Base-by-base conservation (phyloP, 2,329 filamentous ascomycete genomes). In the Aspergillus pseudonomiae region DNA sequence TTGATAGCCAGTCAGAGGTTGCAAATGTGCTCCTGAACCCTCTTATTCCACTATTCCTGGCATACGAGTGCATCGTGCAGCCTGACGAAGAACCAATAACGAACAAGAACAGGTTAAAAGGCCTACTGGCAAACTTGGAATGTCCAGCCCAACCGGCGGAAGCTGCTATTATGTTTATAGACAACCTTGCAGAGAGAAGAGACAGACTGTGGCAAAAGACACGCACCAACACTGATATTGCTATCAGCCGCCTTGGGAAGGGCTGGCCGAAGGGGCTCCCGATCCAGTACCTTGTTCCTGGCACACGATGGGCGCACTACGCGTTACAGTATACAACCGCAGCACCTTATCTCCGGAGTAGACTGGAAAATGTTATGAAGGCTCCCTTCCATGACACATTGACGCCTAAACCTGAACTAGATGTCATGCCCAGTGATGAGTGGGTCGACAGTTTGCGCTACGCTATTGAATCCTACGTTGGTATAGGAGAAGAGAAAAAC, bases 211-310 rank as follows among this genome's bases (percentile, higher is more conserved):
- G 30, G 21, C 30, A 45, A 16, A 10, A 62, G 16, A 45, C 19
- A 26, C 24, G 41, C 4, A 32, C 12, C 0, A 41, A n/a, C 32
- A 21, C 24, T 45, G 4, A 55, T 30, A 9, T 10, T 58, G 19
- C 12, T 24, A 24, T 24, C 58, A 11, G 45, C 41, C 30, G 10
- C 19, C 7, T 45, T 9, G 36, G 43, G 1, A 21, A 24, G n/a
- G 43, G 21, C 19, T 62, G 55, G 32, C 45, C 54, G 4, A 55
- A 24, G n/a, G 46, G 58, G 0, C 36, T 60, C 6, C 34, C 46
- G 6, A 19, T 60, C 58, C 58, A 60, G 26, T 30, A 43, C 14
- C 48, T 60, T 6, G 21, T 60, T 9, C 58, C 58, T 19, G 19
- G 24, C 21, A 12, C 28, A 16, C 9, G 19, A 21, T 60, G 58